Evolutionary conservation across 2,329 filamentous ascomycete genomes (phyloP), one percentile per base, ranked within the genome.

Genomic region (Aspergillus texensis): DNA sequence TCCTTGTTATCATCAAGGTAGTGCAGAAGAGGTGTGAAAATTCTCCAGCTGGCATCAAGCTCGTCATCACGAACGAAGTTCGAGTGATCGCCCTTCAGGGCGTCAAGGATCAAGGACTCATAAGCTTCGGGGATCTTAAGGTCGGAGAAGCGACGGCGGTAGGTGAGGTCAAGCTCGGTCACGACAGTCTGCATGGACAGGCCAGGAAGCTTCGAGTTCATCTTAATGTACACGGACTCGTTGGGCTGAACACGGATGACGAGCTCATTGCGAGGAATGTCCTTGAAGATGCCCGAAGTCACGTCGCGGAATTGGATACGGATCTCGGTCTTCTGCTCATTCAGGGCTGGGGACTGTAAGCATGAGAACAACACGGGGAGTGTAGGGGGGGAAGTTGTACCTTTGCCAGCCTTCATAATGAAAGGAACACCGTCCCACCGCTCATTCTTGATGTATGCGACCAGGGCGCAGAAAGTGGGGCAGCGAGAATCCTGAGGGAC

Each of bases 271-370:
- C 96, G 91, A 64, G 95, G 96, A 76, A 99, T 99, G 79, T 99
- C 94, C 87, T 98, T 98, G 85, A 99, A 99, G 81, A 99, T 99
- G 71, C 96, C 95, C 56, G 94, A 97, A 26, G 95, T 98, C 69
- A 99, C 95, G 78, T 99, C 95, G 86, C 97, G 97, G 89, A 97
- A 99, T 80, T 99, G 95, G 73, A 99, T 96, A 75, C 95, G 91
- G 71, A 99, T 95, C 83, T 99, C 95, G 16, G 95, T 99, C 89
- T 99, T 99, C 80, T 99, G 95, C 86, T 99, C 95, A 80, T 99
- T 99, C 68, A 99, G 85, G 52, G 95, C 94, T 84, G 63, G 32
- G 58, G 50, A 46, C 41, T 48, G 67, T 75, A 43, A 76, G 72
- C 46, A 55, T 21, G 24, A 43, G 12, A 46, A 6, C 21, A 14